phyloP scores from a whole-genome alignment of 371 early-diverging fungal genomes.

The Funneliformis caledonium region DNA sequence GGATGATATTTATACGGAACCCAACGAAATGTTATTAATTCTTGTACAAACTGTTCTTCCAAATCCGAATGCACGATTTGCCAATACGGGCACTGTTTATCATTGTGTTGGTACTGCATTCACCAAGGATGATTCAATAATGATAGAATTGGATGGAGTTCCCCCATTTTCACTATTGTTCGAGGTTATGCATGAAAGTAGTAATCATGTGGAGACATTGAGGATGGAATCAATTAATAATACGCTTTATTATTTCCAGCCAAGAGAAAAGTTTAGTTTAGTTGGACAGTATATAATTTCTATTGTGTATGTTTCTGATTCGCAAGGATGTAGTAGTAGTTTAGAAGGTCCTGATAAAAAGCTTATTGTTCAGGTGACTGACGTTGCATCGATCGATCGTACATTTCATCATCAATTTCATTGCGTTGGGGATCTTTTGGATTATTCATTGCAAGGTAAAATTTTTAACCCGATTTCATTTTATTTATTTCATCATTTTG shows the following conservation, averaged over 20 bases:
- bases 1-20: constrained; percentile 53
- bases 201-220: constrained; percentile 45
- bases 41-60: constrained; percentile 53
- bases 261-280: constrained; percentile 45
- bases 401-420: constrained; percentile 45
- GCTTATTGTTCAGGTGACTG: constrained; percentile 49
- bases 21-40: constrained; percentile 43
- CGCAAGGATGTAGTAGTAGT: constrained; percentile 50
- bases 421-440: constrained; percentile 59
- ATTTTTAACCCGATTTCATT: constrained; percentile 41
- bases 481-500: background rate
- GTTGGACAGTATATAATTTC: constrained; percentile 52
- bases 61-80: constrained; percentile 51
- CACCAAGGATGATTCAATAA: constrained; percentile 45
- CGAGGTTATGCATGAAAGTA: constrained; percentile 50
- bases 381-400: constrained; percentile 54
- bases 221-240: constrained; percentile 47
- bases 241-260: constrained; percentile 45
- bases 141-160: constrained; percentile 51
- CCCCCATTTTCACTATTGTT: constrained; percentile 56
- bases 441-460: constrained; percentile 53
- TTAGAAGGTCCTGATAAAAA: constrained; percentile 40
- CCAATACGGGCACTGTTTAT: constrained; percentile 39
- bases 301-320: constrained; percentile 51
- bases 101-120: constrained; percentile 57